phyloP scores from a whole-genome alignment of 345 rosid genomes.

The Odontarrhena argentea region DNA sequence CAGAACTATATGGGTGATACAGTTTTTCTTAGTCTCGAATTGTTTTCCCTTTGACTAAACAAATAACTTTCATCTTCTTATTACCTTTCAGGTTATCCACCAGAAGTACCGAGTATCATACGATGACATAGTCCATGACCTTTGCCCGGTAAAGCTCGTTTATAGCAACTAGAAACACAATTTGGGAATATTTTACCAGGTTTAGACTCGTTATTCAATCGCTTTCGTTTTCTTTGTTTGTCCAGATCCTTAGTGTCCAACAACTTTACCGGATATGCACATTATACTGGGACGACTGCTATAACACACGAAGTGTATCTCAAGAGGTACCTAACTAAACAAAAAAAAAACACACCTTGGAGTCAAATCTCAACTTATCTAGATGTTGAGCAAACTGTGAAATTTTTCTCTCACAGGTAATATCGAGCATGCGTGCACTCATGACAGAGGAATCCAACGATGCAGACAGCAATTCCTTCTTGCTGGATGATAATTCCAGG shows the following conservation, averaged over 20 bases:
- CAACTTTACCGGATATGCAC: conserved; percentile 97
- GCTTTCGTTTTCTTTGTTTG: conserved; percentile 25
- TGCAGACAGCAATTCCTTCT: conserved; percentile 83
- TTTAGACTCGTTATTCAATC: neutral
- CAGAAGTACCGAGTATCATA: conserved; percentile 95
- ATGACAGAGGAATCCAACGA: conserved; percentile 95
- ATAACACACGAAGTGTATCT: conserved; percentile 92
- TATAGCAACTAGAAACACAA: conserved; percentile 3
- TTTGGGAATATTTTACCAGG: neutral
- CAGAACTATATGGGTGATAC: neutral
- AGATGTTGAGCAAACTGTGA: conserved; percentile 24
- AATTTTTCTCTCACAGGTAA: conserved; percentile 55
- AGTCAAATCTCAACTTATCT: neutral
- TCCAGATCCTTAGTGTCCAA: conserved; percentile 92
- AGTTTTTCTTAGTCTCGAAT: neutral
- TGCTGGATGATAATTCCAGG: conserved; percentile 96
- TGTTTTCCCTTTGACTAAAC: conserved; percentile 1
- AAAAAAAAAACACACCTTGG: neutral
- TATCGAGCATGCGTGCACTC: conserved; percentile 94
- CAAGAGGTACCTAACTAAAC: conserved; percentile 53
- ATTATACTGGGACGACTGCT: conserved; percentile 96
- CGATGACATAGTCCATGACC: conserved; percentile 92
- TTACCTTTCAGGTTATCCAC: conserved; percentile 79
- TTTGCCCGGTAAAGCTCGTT: conserved; percentile 79
- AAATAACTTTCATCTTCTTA: neutral